Evolutionary conservation across 2,329 filamentous ascomycete genomes (phyloP), one percentile per base, ranked within the genome.

Genomic region (Trichoderma sp.): DNA sequence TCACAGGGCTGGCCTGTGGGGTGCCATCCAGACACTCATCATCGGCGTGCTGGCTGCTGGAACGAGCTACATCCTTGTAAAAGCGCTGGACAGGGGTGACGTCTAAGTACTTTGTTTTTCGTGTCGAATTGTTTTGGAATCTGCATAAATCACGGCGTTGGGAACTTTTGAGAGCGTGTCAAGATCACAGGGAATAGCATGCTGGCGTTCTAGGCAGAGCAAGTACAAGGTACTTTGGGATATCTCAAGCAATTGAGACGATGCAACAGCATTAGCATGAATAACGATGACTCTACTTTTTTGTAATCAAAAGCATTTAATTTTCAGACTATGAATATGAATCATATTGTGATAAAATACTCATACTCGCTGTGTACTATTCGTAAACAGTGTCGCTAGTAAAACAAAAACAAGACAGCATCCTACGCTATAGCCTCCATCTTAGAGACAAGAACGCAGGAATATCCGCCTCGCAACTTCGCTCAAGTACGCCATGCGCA

Each of bases 11-110:
- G 87, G 86, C 11, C 73, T 87, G 16, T 85, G 83, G 78, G 89
- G 89, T 7, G 89, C 88, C 0, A 60, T 88, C 32, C 87, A 91
- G 79, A 92, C 90, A 76, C 79, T 90, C 55, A 74, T 89, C 24
- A 85, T 91, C 55, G 90, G 90, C 34, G 86, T 88, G 16, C 71
- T 90, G 68, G 90, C 90, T 5, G 90, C 90, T 0, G 89, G 86
- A 1, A 88, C 89, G 10, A 89, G 89, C 26, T 90, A 91, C 77
- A 83, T 79, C 4, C 85, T 91, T 69, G 88, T 91, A 32, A 83
- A 85, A 70, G 76, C 82, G n/a, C 80, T 90, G 70, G 86, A 88
- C 71, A 54, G 59, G 30, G 52, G 64, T n/a, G 59, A 68, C 18
- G 55, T 55, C 3, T 70, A 26, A 64, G 21, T 32, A 24, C 16